A percentile compares a stretch with the other conserved stretches of the same genome.
Evolutionary conservation across 345 rosid genomes (phyloP).

Genomic region (Boechera divaricarpa): DNA sequence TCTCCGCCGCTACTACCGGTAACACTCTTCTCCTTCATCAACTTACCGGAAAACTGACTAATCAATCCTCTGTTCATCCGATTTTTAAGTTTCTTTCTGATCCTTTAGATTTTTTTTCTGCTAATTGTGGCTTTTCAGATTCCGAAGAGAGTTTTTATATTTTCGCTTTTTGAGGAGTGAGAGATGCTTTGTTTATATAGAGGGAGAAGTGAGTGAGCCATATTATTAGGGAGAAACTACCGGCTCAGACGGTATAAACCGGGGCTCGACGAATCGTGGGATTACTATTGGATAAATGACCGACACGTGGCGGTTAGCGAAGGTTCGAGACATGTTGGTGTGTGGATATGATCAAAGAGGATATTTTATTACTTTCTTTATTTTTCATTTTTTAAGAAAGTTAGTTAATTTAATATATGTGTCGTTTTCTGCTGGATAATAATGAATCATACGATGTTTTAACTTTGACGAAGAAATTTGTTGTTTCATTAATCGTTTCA

Average conservation of each 20-base stretch:
- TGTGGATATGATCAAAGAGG: constrained; percentile 45
- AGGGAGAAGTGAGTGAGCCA: constrained; percentile 22
- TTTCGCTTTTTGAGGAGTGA: neutral
- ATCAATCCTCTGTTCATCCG: constrained; percentile 43
- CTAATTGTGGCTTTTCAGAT: constrained; percentile 18
- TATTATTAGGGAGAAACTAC: constrained; percentile 36
- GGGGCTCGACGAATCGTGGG: neutral
- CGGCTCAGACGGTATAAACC: constrained; percentile 32
- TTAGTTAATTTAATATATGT: constrained; percentile 6
- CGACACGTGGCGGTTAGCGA: constrained; percentile 31
- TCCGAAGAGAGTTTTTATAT: neutral
- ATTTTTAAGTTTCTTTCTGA: neutral
- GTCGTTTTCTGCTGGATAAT: constrained; percentile 29
- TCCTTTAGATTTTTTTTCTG: neutral
- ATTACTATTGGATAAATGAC: constrained; percentile 9
- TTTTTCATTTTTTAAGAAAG: neutral
- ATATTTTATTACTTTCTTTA: constrained; percentile 27
- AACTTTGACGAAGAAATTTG: constrained; percentile 15
- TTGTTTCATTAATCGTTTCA: neutral
- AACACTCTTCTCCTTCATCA: constrained; percentile 61
- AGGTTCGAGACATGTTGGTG: constrained; percentile 42
- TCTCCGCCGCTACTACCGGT: constrained; percentile 42
- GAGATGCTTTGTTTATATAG: constrained; percentile 29
- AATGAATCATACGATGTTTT: constrained; percentile 20
- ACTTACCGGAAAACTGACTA: constrained; percentile 48